Base-by-base conservation (phyloP, 2,329 filamentous ascomycete genomes). In the Aspergillus piperis region DNA sequence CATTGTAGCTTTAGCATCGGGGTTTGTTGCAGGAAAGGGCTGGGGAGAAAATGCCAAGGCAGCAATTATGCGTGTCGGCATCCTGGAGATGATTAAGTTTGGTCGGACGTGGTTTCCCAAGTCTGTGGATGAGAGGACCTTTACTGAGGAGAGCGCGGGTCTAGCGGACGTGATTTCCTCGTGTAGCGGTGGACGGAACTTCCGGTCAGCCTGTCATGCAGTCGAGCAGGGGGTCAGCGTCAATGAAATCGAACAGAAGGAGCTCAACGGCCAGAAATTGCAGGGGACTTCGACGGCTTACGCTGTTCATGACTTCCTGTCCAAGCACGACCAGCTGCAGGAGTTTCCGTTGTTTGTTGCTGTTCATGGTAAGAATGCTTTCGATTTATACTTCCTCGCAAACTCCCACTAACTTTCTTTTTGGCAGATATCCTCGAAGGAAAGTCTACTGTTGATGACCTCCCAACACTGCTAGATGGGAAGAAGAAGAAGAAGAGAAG, bases 21-120 rank as follows among this genome's bases (percentile, higher is more conserved):
- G 93, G 55, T 97, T 96, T 73, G 92, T 96, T 25, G 91, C 96
- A 65, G 93, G 93, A 17, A 86, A 92, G 54, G 91, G 92, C 65
- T 96, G 93, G 92, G 93, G 93, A 67, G 92, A 96, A 81, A 97
- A 96, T 70, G 92, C 92, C 64, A 96, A 96, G 81, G 91, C 93
- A 6, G 93, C 93, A 53, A 88, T 97, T 59, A 96, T 97, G 90
- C 89, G 93, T 47, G 88, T 96, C 11, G 93, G 93, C 2, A 86
- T 97, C 39, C 83, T 96, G 66, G 93, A 97, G 79, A 96, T 96
- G 88, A 90, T 96, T 71, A 89, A 89, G 73, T 97, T 97, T 68
- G 92, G 92, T 8, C 59, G 59, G n/a, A 60, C 59, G 21, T 66
- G 64, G 64, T 65, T 65, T n/a, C 64, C 64, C 1, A 51, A 53